Base-by-base conservation (phyloP, 306 rosid genomes). In the Vigna mungo region DNA sequence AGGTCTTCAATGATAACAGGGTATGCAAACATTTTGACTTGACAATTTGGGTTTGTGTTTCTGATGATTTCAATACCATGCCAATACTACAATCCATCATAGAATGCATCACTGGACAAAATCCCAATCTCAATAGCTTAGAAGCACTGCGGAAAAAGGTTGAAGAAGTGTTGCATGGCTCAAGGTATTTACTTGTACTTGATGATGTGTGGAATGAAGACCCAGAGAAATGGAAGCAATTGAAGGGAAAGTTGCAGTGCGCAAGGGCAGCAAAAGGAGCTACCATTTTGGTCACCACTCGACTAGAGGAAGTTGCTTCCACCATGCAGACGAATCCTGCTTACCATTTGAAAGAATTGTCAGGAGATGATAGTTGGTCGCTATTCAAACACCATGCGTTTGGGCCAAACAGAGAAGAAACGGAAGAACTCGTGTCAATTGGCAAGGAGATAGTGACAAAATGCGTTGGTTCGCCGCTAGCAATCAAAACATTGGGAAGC, bases 201-300 rank as follows among this genome's bases (percentile, higher is more conserved):
- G 87, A 86, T 13, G 90, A 78, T n/a, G 77, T 86, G 25, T 84
- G 47, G 87, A 81, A 75, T 21, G 78, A 81, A 7, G 73, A 81
- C 23, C 62, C n/a, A 8, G 62, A 12, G 0, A 21, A 72, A 44
- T 86, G 86, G 87, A 59, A 52, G 11, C 14, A 44, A 27, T 16
- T 86, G 64, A 86, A 32, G 41, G 20, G 43, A 25, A 1, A 14
- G 1, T 16, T 81, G 60, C 68, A 12, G 1, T 41, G 67, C 48
- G 87, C 80, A 43, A 41, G 76, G 84, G 84, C 82, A 43, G 41
- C 66, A 6, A 44, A 55, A 4, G 84, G 87, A 1, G 16, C 78
- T 75, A 21, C 73, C 2, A 0, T 86, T 37, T 20, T 86, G 9
- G 82, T 84, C 16, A 81, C 86, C 2, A 84, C 84, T 2, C 71